Conservation (phyloP, 176 grass and related monocot species). For the Triticum dicoccoides region DNA sequence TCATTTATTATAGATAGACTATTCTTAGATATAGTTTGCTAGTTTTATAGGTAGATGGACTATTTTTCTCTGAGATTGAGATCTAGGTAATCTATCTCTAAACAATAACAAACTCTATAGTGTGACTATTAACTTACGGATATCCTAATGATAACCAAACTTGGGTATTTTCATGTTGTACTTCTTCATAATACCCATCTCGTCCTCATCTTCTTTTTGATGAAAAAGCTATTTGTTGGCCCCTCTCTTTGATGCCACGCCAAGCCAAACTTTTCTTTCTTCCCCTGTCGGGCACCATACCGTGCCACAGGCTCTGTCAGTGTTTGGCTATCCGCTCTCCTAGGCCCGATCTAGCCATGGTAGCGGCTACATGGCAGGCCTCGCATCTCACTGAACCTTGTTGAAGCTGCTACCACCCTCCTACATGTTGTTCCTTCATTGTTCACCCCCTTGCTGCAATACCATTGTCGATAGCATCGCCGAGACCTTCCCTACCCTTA, state of each 20-base stretch:
- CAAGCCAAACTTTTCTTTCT: not conserved
- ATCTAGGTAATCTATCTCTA: not conserved
- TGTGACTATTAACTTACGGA: not conserved
- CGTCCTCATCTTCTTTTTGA: not conserved
- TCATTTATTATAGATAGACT: not conserved
- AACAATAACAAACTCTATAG: not conserved
- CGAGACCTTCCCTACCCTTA: not conserved
- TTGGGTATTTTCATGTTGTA: too few species aligned
- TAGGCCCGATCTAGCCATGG: too few species aligned
- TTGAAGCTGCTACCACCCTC: too few species aligned
- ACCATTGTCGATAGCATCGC: not conserved
- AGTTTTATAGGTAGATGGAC: not conserved
- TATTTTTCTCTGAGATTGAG: not conserved
- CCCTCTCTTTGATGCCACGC: not conserved
- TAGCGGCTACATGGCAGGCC: too few species aligned
- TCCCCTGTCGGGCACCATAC: not conserved
- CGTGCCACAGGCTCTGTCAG: not conserved
- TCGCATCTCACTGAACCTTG: too few species aligned
- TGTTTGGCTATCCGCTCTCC: not conserved
- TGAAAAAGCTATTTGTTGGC: not conserved
- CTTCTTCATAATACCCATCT: too few species aligned
- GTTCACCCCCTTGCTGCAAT: not conserved
- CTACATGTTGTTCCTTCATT: too few species aligned
- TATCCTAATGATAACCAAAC: not conserved
- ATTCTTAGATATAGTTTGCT: not conserved